Conservation (phyloP, 306 rosid genomes). For the Carpinus viminea region DNA sequence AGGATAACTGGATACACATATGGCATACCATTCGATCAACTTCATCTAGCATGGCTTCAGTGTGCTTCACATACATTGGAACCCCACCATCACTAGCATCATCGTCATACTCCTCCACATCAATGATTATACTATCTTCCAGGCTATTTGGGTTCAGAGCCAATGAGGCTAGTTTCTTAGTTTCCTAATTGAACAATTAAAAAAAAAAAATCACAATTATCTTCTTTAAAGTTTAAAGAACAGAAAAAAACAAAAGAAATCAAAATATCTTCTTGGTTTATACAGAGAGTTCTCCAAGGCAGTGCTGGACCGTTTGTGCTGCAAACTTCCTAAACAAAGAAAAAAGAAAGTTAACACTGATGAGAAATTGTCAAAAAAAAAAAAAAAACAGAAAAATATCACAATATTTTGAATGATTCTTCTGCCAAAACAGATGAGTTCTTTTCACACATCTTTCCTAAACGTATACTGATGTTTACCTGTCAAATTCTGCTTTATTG, state of each 20-base stretch:
- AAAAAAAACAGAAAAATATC: not conserved
- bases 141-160: slow-evolving; percentile 13
- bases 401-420: not conserved
- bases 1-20: slow-evolving; percentile 15
- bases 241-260: not conserved
- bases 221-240: not conserved
- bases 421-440: slow-evolving; percentile 24
- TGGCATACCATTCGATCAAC: slow-evolving; percentile 38
- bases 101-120: slow-evolving; percentile 30
- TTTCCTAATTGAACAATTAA: slow-evolving; percentile 25
- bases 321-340: slow-evolving; percentile 38
- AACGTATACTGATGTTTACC: not conserved
- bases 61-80: slow-evolving; percentile 46
- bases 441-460: not conserved
- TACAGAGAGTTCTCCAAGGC: slow-evolving; percentile 33
- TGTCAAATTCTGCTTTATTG: slow-evolving; percentile 23
- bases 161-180: slow-evolving; percentile 19
- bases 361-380: not conserved
- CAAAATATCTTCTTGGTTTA: slow-evolving; percentile 4
- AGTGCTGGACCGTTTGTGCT: slow-evolving; percentile 24
- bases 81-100: slow-evolving; percentile 28
- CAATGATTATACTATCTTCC: slow-evolving; percentile 18
- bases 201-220: not conserved
- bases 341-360: not conserved
- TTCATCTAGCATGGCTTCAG: slow-evolving; percentile 48